Base-by-base conservation (phyloP, 2,329 filamentous ascomycete species). In the Teratosphaeria pseudoeucalypti region DNA sequence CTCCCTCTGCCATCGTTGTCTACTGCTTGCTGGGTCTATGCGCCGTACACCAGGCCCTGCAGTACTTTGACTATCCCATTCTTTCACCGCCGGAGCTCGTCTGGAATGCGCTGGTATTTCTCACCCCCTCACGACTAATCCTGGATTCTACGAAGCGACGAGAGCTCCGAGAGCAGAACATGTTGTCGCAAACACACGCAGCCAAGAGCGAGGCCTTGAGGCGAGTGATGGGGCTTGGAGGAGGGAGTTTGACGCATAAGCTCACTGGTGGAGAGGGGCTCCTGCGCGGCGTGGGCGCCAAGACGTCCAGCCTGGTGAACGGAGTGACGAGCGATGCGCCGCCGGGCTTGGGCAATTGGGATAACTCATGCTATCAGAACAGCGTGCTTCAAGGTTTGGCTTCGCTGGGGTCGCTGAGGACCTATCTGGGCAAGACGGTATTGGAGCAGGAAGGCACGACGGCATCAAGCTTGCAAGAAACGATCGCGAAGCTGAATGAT, bases 281-380 rank as follows among this genome's bases (percentile, higher is more conserved):
- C 9, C 61, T 71, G 54, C 61, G 71, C 39, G 60, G 65, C 37
- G 60, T 68, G 49, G 69, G 69, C 43, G 61, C 57, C 26, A 26
- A 32, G 12, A 58, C 55, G 55, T 63, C 55, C 2, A 67, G 64
- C 54, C 67, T 59, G n/a, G 56, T 58, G 1, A 56, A 61, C 19
- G 37, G 57, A 27, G 19, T 59, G 2, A 64, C 61, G n/a, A 69
- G 68, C 11, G 68, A 72, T 59, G 72, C 70, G 12, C 78, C 78
- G 14, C 71, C 78, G 1, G 94, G 94, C 0, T 77, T 97, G 57
- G 90, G 90, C 10, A 99, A 99, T 72, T 87, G 86, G 77, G 90
- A 95, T 76, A 96, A 96, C 72, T 96, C 91, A 1, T 97, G 94
- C 77, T 99, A 95, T 73, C 94, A 97, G 74, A 99, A 99, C 74